phyloP scores from a whole-genome alignment of 495 filamentous ascomycete species.

The Eremomyces bilateralis region DNA sequence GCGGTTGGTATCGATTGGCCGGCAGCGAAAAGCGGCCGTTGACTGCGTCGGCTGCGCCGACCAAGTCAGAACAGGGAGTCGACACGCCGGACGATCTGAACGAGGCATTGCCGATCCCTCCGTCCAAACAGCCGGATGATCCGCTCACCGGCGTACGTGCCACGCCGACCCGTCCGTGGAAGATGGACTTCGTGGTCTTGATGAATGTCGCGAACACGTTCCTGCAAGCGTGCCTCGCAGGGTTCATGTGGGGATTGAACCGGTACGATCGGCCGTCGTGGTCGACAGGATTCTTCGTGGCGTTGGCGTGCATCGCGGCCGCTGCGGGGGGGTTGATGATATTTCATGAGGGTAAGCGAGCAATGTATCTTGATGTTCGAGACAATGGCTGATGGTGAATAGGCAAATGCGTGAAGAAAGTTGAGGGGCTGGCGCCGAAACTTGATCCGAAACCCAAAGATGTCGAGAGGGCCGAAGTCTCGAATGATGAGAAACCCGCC shows the following conservation, averaged over 20 bases:
- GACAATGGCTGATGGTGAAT: slow-evolving; percentile 2
- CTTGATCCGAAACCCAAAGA: no score
- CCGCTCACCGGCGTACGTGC: slow-evolving; percentile 44
- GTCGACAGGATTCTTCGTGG: slow-evolving; percentile 55
- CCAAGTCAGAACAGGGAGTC: slow-evolving; percentile 12
- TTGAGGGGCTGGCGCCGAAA: slow-evolving; percentile 32
- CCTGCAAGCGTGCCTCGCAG: slow-evolving; percentile 44
- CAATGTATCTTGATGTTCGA: slow-evolving; percentile 2
- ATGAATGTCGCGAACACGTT: slow-evolving; percentile 54
- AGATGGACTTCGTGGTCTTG: slow-evolving; percentile 62
- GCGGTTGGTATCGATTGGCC: slow-evolving; percentile 44
- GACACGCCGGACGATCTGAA: slow-evolving; percentile 21
- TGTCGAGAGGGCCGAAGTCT: no score
- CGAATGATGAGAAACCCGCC: no score
- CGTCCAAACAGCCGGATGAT: slow-evolving; percentile 27
- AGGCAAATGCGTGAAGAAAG: slow-evolving; percentile 34
- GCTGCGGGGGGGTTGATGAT: slow-evolving; percentile 46
- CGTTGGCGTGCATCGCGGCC: slow-evolving; percentile 42
- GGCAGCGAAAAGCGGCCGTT: slow-evolving; percentile 24
- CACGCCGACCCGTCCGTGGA: slow-evolving; percentile 46
- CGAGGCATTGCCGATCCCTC: slow-evolving; percentile 31
- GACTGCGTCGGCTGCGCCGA: neutral
- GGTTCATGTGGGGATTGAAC: slow-evolving; percentile 64
- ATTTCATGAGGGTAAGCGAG: slow-evolving; percentile 35
- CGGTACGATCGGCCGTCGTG: slow-evolving; percentile 47